phyloP scores from a whole-genome alignment of 2,329 filamentous ascomycete genomes.

The Fusarium sp. region DNA sequence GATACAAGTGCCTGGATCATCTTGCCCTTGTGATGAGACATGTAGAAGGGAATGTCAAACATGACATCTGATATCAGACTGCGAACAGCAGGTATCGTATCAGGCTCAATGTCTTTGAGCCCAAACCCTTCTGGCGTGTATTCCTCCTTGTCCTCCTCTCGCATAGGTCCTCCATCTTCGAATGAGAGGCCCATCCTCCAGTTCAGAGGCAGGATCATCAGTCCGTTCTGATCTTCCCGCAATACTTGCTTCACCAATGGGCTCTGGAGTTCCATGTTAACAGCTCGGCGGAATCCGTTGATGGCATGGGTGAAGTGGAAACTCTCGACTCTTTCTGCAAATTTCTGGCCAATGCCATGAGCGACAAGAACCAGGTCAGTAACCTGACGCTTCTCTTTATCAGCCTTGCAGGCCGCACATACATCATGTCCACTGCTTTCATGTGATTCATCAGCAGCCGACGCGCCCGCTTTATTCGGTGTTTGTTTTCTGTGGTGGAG shows the following conservation, averaged over 20 bases:
- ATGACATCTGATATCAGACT: constrained; percentile 97
- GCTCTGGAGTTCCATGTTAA: constrained; percentile 86
- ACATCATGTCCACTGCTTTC: constrained; percentile 48
- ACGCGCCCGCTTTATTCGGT: constrained; percentile 48
- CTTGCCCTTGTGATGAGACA: constrained; percentile 94
- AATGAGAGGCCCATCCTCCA: constrained; percentile 92
- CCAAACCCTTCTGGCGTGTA: constrained; percentile 70
- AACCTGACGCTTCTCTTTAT: constrained; percentile 76
- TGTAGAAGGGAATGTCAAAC: constrained; percentile 98
- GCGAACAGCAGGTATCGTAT: constrained; percentile 90
- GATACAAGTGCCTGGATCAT: constrained; percentile 91
- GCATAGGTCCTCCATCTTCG: constrained; percentile 79
- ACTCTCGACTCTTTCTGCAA: constrained; percentile 93
- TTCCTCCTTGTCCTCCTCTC: constrained; percentile 64
- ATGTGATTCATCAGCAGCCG: constrained; percentile 49
- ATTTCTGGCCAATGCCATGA: constrained; percentile 96
- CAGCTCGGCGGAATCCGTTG: constrained; percentile 86
- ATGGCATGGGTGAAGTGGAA: constrained; percentile 98
- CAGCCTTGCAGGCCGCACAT: constrained; percentile 72
- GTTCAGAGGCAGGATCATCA: constrained; percentile 95
- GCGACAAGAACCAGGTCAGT: constrained; percentile 92
- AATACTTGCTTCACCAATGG: constrained; percentile 81
- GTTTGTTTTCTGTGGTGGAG: constrained; percentile 67
- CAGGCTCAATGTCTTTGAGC: constrained; percentile 91
- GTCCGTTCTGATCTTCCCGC: constrained; percentile 82